These are phyloP conservation scores for Penicillium frequentans DNA, from an alignment of 2,329 filamentous ascomycete genomes.

Conservation along the genomic window DNA sequence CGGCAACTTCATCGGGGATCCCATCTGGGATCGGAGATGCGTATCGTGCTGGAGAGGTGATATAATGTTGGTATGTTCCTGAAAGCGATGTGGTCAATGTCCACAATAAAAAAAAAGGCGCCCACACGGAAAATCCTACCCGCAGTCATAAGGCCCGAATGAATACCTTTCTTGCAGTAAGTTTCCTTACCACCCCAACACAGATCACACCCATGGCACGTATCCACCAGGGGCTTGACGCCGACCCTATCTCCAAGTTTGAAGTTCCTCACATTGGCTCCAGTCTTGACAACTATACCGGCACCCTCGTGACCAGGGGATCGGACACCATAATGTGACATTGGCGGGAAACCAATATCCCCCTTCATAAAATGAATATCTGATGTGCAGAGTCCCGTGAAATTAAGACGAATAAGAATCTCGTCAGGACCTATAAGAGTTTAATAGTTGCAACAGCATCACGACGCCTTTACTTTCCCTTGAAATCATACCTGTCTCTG, in stretches of 20 bases:
- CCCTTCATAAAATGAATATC: conserved; percentile 60
- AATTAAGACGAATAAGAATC: conserved; percentile 58
- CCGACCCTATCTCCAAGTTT: conserved; percentile 57
- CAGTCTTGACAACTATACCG: conserved; percentile 58
- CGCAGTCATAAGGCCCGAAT: conserved; percentile 45
- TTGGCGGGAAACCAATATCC: conserved; percentile 52
- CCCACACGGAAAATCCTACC: conserved; percentile 21
- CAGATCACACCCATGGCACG: conserved; percentile 52
- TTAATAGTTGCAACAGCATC: neutral
- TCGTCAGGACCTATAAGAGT: conserved; percentile 50
- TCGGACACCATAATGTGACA: conserved; percentile 46
- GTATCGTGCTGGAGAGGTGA: conserved; percentile 56
- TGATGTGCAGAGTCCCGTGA: conserved; percentile 58
- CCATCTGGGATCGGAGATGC: conserved; percentile 57
- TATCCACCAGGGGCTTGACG: conserved; percentile 53
- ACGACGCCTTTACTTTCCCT: neutral
- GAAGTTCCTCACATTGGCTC: conserved; percentile 53
- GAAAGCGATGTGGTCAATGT: neutral
- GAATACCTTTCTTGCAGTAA: conserved; percentile 37
- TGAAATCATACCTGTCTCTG: conserved; percentile 43
- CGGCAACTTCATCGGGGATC: conserved; percentile 56
- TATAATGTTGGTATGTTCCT: conserved; percentile 61
- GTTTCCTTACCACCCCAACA: conserved; percentile 56
- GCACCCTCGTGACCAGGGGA: conserved; percentile 59
- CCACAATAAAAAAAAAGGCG: neutral